Evolutionary conservation across 805 yeast genomes (phyloP).

Genomic region (Zygosaccharomyces siamensis): DNA sequence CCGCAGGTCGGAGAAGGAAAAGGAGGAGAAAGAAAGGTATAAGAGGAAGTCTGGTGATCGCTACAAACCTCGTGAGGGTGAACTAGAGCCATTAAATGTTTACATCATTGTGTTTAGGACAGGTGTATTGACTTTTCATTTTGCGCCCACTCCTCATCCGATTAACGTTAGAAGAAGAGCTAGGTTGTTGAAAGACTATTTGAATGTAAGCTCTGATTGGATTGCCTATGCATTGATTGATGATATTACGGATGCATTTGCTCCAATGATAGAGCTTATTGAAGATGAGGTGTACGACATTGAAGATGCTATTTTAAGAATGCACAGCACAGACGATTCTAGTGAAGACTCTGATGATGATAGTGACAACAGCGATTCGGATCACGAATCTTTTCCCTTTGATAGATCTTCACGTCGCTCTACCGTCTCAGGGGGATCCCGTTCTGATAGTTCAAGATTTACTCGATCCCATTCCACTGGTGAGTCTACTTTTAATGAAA

Average conservation of each 20-base stretch:
- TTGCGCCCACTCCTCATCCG: conserved; percentile 93
- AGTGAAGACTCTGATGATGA: conserved; percentile 38
- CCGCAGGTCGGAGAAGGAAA: conserved; percentile 30
- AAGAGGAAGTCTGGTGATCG: conserved; percentile 43
- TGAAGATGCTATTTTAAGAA: conserved; percentile 81
- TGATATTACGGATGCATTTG: conserved; percentile 96
- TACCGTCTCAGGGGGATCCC: conserved; percentile 18
- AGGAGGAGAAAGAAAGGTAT: conserved; percentile 37
- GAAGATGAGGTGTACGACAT: conserved; percentile 93
- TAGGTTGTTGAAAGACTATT: conserved; percentile 76
- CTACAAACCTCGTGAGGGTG: conserved; percentile 44
- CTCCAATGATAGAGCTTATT: conserved; percentile 90
- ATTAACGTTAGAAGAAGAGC: conserved; percentile 93
- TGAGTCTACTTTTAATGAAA: conserved; percentile 35
- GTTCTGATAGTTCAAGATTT: conserved; percentile 19
- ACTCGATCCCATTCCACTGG: conserved; percentile 31
- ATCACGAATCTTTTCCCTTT: conserved; percentile 15
- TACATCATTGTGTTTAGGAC: conserved; percentile 87
- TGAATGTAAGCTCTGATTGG: conserved; percentile 93
- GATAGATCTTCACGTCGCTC: conserved; percentile 17
- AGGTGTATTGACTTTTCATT: conserved; percentile 91
- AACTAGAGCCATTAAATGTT: conserved; percentile 84
- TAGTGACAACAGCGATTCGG: conserved; percentile 27
- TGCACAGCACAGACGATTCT: conserved; percentile 65
- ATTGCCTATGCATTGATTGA: conserved; percentile 93